Evolutionary conservation across 805 yeast genomes (phyloP).

Genomic region (Torulaspora delbrueckii): DNA sequence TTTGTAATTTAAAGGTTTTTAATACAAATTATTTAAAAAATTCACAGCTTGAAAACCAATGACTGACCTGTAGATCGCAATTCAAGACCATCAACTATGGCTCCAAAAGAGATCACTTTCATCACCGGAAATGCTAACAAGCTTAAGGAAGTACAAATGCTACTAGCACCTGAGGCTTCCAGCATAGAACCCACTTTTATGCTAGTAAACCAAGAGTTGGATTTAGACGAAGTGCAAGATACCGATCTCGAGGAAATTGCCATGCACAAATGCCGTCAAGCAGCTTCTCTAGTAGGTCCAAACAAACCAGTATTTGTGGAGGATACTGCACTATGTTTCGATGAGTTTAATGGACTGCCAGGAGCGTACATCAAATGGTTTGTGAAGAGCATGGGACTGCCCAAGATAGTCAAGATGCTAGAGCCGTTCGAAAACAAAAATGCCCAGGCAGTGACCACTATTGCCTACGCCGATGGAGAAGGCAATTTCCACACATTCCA

Average conservation of each 20-base stretch:
- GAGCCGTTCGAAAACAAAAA: constrained; percentile 75
- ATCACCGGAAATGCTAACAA: constrained; percentile 90
- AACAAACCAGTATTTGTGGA: constrained; percentile 86
- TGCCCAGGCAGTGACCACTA: constrained; percentile 87
- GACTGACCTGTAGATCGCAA: neutral
- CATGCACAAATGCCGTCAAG: constrained; percentile 60
- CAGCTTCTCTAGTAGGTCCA: constrained; percentile 56
- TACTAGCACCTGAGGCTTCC: constrained; percentile 43
- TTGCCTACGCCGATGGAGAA: constrained; percentile 84
- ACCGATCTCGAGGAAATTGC: constrained; percentile 73
- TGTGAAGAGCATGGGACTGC: constrained; percentile 64
- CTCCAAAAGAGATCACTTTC: constrained; percentile 45
- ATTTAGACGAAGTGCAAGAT: constrained; percentile 89
- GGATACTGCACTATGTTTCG: constrained; percentile 86
- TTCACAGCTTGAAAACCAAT: neutral
- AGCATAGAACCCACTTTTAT: constrained; percentile 25
- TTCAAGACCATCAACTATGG: constrained; percentile 2
- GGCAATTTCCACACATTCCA: constrained; percentile 77
- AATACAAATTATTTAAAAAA: too few species aligned
- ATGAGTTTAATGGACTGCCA: constrained; percentile 78
- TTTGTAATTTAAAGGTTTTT: neutral
- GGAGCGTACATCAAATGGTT: constrained; percentile 98
- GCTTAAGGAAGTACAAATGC: constrained; percentile 74
- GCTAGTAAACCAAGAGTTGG: constrained; percentile 62
- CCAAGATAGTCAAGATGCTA: constrained; percentile 72